A percentile compares a stretch with the other conserved stretches of the same genome.
These are phyloP conservation scores for Fraxinus angustifolia DNA, from an alignment of 305 asterid species.

Conservation along the genomic window DNA sequence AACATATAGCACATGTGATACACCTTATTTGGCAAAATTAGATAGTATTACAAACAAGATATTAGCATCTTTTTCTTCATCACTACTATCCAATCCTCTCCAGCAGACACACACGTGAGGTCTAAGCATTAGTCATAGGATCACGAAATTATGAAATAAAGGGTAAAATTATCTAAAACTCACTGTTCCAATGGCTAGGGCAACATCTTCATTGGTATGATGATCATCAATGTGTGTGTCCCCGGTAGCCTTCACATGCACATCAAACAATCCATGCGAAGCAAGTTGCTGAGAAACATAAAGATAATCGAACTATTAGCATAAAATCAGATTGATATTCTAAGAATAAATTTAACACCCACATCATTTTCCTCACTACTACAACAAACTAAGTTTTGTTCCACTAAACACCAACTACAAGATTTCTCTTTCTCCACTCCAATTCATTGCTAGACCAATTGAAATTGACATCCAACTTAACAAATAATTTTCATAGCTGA, in stretches of 20 bases:
- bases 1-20: neutral
- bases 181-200: slow-evolving; percentile 89
- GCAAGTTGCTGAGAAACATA: slow-evolving; percentile 72
- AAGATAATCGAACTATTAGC: slow-evolving; percentile 18
- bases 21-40: neutral
- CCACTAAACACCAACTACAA: neutral
- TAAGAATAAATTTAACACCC: neutral
- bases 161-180: slow-evolving; percentile 15
- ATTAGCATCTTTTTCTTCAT: neutral
- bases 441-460: neutral
- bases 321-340: slow-evolving; percentile 8
- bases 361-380: neutral
- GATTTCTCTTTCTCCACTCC: neutral
- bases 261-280: slow-evolving; percentile 85
- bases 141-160: neutral
- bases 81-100: neutral
- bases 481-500: neutral
- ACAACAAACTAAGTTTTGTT: neutral
- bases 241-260: slow-evolving; percentile 81
- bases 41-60: neutral
- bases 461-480: neutral
- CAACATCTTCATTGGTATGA: slow-evolving; percentile 95
- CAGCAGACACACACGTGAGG: neutral
- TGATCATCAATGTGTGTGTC: slow-evolving; percentile 95
- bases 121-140: neutral